phyloP scores from a whole-genome alignment of 1,139 yeast genomes.

The Sugiyamaella sp. region DNA sequence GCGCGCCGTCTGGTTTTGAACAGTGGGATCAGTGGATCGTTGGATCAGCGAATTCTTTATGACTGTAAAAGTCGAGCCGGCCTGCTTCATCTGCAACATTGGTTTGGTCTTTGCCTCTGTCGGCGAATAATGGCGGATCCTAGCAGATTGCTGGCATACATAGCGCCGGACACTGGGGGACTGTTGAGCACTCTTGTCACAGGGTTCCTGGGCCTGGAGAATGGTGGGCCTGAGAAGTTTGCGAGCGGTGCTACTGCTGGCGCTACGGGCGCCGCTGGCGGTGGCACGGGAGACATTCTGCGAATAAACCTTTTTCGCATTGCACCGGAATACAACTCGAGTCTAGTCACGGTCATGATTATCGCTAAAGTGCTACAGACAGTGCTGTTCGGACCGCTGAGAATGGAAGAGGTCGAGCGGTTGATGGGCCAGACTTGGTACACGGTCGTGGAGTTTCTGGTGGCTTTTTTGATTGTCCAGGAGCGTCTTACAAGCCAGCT shows the following conservation, averaged over 20 bases:
- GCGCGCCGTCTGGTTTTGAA: background rate
- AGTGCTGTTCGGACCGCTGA: slow-evolving; percentile 31
- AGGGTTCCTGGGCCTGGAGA: background rate
- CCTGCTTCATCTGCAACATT: too few relatives aligned
- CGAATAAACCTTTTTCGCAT: slow-evolving; percentile 12
- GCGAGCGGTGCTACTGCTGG: too few relatives aligned
- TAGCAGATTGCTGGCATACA: background rate
- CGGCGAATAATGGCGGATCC: slow-evolving; percentile 12
- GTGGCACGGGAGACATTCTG: background rate
- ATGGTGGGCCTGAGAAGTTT: background rate
- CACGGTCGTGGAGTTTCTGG: slow-evolving; percentile 35
- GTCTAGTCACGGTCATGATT: slow-evolving; percentile 10
- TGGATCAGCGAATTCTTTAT: background rate
- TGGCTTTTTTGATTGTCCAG: slow-evolving; percentile 33
- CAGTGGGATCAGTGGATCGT: background rate
- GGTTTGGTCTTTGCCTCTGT: too few relatives aligned
- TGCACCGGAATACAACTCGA: slow-evolving; percentile 14
- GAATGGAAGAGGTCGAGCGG: slow-evolving; percentile 25
- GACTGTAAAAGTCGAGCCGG: background rate
- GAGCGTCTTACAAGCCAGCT: slow-evolving; percentile 34
- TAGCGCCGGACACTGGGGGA: slow-evolving; percentile 3
- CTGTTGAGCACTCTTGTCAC: background rate
- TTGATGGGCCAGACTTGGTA: slow-evolving; percentile 30
- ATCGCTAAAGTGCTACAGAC: slow-evolving; percentile 22
- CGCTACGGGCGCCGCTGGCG: background rate